Percentiles rank a stretch among this genome's conserved stretches.
These are phyloP conservation scores for Neocallimastix lanati DNA, from an alignment of 192 early-diverging fungal species.

Conservation along the genomic window DNA sequence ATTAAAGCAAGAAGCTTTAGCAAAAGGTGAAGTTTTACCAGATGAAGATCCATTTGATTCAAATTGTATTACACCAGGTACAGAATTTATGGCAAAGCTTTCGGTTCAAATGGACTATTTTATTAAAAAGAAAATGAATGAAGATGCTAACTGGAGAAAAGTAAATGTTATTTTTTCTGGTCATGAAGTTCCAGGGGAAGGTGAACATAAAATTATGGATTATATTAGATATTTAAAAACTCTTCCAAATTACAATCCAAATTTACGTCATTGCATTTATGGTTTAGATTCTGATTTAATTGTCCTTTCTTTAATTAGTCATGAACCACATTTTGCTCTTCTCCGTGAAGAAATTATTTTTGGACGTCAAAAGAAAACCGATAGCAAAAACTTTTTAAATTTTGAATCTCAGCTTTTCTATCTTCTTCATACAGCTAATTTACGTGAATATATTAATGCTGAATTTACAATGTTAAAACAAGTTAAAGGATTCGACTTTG, in stretches of 20 bases:
- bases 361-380: slow-evolving; percentile 40
- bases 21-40: slow-evolving; percentile 40
- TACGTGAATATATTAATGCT: slow-evolving; percentile 76
- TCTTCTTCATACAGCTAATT: slow-evolving; percentile 62
- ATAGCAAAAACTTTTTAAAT: slow-evolving; percentile 32
- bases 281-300: slow-evolving; percentile 96
- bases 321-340: slow-evolving; percentile 93
- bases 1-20: slow-evolving; percentile 35
- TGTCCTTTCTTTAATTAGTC: slow-evolving; percentile 85
- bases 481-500: slow-evolving; percentile 52
- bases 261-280: slow-evolving; percentile 86
- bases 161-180: slow-evolving; percentile 85
- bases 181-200: slow-evolving; percentile 91
- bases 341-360: slow-evolving; percentile 88
- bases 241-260: slow-evolving; percentile 66
- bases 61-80: slow-evolving; percentile 94
- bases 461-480: slow-evolving; percentile 48
- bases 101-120: slow-evolving; percentile 75
- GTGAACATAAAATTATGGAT: slow-evolving; percentile 99
- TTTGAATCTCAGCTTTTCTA: slow-evolving; percentile 39
- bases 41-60: slow-evolving; percentile 67
- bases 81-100: slow-evolving; percentile 75
- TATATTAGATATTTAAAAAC: slow-evolving; percentile 70
- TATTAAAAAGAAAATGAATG: slow-evolving; percentile 66
- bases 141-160: slow-evolving; percentile 70